Evolutionary conservation across 305 asterid species (phyloP), one percentile per base, ranked within the genome.

Genomic region (Fraxinus angustifolia): DNA sequence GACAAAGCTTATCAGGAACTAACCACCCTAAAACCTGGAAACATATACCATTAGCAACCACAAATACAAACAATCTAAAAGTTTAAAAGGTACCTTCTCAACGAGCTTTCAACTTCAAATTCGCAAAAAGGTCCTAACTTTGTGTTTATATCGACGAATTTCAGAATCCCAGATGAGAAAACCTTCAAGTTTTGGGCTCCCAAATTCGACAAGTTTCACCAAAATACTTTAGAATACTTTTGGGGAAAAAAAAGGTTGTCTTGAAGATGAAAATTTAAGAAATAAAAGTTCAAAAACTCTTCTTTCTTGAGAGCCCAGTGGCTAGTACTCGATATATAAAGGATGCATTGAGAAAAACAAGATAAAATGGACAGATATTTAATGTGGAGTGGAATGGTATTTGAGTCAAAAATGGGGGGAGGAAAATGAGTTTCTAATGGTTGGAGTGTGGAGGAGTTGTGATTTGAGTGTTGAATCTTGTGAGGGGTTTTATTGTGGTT

Each of bases 401-500:
- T 48, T 68, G 80, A 75, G 70, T 40, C 71, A 60, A 76, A 83
- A 19, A 6, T 77, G 78, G 81, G 75, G 67, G 75, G 56, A 56
- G 48, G 60, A 70, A 78, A 79, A 34, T 8, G 72, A 73, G 67
- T 17, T 80, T 71, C 16, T 30, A 21, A 30, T 11, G 81, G 85
- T 82, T 77, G 79, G 84, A 86, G 42, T 5, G 83, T 86, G 88
- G 79, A 79, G 86, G 81, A 65, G 75, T 73, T 58, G 75, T 82
- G 62, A 73, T 74, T 77, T 79, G 81, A 67, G 36, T 79, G 86
- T 48, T 84, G 91, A 83, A 86, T 88, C 88, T 76, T 81, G 86
- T 85, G 92, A 85, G 87, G 81, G 86, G 87, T 83, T 86, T 85
- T 84, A 85, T 84, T 84, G 87, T 87, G 90, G 89, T 87, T 87